Base-by-base conservation (phyloP, 1,284 basidiomycete genomes). In the Tilletiaria anomala region DNA sequence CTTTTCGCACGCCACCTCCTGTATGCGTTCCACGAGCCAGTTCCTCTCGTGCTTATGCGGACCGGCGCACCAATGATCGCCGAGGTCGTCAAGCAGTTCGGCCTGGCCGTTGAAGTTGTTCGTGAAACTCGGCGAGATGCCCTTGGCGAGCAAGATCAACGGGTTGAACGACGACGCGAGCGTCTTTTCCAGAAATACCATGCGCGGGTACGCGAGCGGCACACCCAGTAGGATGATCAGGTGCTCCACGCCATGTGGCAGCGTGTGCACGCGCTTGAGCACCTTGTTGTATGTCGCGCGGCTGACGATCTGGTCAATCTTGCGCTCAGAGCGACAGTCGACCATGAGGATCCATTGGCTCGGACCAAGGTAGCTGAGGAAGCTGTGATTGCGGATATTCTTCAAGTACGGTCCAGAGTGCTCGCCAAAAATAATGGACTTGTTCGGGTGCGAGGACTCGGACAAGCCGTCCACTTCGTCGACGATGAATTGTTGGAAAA, bases 11-110 rank as follows among this genome's bases (percentile, higher is more conserved):
- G 52, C 49, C 4, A 66, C 21, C 39, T 59, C 51, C 39, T 66
- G 61, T 3, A 55, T 49, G 1, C 80, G 75, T 47, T 81, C 74
- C 24, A 97, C 76, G 14, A 96, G 73, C 78, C 78, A 80, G 66
- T 96, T 96, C 39, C 91, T 78, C 68, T 96, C 91, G 69, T 75
- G 73, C 78, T 93, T 73, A 55, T 73, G 71, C 3, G 53, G 53
- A 16, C 48, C 58, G 1, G 70, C 66, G 40, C 67, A 69, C 65
- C 93, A 73, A 70, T 94, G 88, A 69, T 96, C 88, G 26, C 38
- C 29, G 14, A 68, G 41, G 35, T 68, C 67, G 36, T 68, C 67
- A 10, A 67, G 54, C 10, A 67, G 47, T 39, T 67, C 65, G 8
- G 61, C 65, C 23, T 64, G 53, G 20, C 61, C 65, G 42, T 68